phyloP scores from a whole-genome alignment of 768 basidiomycete species.

The Mrakia blollopis region DNA sequence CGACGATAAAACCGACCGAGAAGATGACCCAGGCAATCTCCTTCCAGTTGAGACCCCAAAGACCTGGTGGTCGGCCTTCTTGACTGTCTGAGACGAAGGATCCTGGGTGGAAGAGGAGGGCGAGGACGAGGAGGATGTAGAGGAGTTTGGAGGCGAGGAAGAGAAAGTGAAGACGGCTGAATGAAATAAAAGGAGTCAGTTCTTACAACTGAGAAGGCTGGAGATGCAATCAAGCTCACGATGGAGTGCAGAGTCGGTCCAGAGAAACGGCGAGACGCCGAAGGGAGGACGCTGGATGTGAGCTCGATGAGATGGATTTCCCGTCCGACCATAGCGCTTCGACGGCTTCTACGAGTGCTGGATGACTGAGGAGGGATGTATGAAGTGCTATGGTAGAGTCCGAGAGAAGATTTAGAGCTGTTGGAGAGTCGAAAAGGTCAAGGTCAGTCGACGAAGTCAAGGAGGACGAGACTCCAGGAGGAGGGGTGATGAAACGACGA shows the following conservation, averaged over 20 bases:
- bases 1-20: neutral
- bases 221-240: neutral
- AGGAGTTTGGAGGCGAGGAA: neutral
- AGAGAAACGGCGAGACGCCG: neutral
- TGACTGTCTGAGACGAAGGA: neutral
- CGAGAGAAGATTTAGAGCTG: neutral
- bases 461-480: neutral
- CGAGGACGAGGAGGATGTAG: slow-evolving; percentile 1
- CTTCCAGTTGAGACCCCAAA: neutral
- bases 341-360: neutral
- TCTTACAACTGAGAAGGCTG: too few species aligned
- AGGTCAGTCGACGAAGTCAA: neutral
- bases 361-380: neutral
- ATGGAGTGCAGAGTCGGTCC: neutral
- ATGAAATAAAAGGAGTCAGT: neutral
- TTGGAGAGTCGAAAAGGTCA: neutral
- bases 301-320: neutral
- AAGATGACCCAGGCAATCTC: slow-evolving; percentile 1
- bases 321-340: neutral
- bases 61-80: neutral
- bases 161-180: neutral
- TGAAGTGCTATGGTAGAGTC: neutral
- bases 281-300: neutral
- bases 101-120: slow-evolving; percentile 3
- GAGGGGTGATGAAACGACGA: neutral